These are phyloP conservation scores for Suillus paluster DNA, from an alignment of 768 basidiomycete genomes.

Conservation along the genomic window DNA sequence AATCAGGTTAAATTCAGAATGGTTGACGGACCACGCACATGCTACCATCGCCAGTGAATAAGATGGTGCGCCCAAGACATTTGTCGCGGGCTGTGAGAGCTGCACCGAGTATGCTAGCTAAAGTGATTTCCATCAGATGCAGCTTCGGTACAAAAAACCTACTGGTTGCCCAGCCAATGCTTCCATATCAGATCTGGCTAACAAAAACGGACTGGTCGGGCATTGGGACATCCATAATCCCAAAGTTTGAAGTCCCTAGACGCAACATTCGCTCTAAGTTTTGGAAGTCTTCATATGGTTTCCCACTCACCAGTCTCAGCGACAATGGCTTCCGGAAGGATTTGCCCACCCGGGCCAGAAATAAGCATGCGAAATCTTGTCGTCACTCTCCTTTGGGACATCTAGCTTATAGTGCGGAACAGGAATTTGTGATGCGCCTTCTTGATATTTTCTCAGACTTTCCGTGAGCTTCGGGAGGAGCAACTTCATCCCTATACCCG, in stretches of 20 bases:
- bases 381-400: slow-evolving; percentile 53
- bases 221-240: slow-evolving; percentile 78
- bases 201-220: slow-evolving; percentile 71
- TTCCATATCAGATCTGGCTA: slow-evolving; percentile 87
- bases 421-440: slow-evolving; percentile 43
- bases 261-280: neutral
- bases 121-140: neutral
- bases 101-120: slow-evolving; percentile 74
- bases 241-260: slow-evolving; percentile 79
- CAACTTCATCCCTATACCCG: slow-evolving; percentile 74
- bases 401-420: slow-evolving; percentile 48
- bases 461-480: slow-evolving; percentile 72
- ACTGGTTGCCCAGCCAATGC: slow-evolving; percentile 90
- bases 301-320: slow-evolving; percentile 75
- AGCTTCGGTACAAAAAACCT: slow-evolving; percentile 21
- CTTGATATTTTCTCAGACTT: slow-evolving; percentile 48
- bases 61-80: slow-evolving; percentile 66
- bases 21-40: slow-evolving; percentile 48
- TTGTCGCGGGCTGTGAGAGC: slow-evolving; percentile 77
- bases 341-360: slow-evolving; percentile 81
- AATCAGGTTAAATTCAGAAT: slow-evolving; percentile 10
- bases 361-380: slow-evolving; percentile 74
- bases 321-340: slow-evolving; percentile 75
- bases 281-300: neutral
- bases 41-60: slow-evolving; percentile 88